These are phyloP conservation scores for Mycena crocata DNA, from an alignment of 768 basidiomycete species.

Conservation along the genomic window DNA sequence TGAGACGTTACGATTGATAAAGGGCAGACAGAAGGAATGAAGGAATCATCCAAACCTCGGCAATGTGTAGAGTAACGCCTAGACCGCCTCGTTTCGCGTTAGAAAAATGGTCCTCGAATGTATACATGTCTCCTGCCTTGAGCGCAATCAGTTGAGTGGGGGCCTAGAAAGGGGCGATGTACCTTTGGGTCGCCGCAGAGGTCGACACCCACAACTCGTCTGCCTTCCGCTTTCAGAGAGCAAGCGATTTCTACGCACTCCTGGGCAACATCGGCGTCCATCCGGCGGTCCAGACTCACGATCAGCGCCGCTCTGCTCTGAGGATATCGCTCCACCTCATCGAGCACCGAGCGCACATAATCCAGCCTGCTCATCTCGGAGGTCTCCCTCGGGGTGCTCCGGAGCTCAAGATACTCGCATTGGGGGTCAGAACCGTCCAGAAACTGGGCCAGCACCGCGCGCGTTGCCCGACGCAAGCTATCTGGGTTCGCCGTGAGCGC, in stretches of 20 bases:
- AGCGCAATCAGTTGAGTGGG: not conserved
- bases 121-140: slow-evolving; percentile 66
- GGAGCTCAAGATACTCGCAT: slow-evolving; percentile 83
- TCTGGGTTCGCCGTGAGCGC: slow-evolving; percentile 73
- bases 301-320: slow-evolving; percentile 67
- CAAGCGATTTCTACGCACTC: slow-evolving; percentile 72
- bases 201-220: slow-evolving; percentile 82
- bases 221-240: slow-evolving; percentile 63
- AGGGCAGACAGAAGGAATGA: slow-evolving; percentile 30
- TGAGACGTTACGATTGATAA: slow-evolving; percentile 61
- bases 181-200: slow-evolving; percentile 80
- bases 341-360: slow-evolving; percentile 76
- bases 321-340: slow-evolving; percentile 69
- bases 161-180: not conserved
- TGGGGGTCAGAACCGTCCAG: slow-evolving; percentile 62
- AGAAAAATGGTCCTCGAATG: slow-evolving; percentile 62
- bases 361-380: slow-evolving; percentile 64
- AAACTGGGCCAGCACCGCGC: slow-evolving; percentile 74
- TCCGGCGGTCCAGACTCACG: slow-evolving; percentile 81
- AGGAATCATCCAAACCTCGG: slow-evolving; percentile 64
- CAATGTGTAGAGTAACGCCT: slow-evolving; percentile 84
- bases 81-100: slow-evolving; percentile 70
- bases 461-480: slow-evolving; percentile 66
- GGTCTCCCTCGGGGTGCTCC: slow-evolving; percentile 78
- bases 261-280: slow-evolving; percentile 59